Percentiles rank a stretch among this genome's conserved stretches.
phyloP scores from a whole-genome alignment of 208 protist species.

The Acanthamoeba sp. region DNA sequence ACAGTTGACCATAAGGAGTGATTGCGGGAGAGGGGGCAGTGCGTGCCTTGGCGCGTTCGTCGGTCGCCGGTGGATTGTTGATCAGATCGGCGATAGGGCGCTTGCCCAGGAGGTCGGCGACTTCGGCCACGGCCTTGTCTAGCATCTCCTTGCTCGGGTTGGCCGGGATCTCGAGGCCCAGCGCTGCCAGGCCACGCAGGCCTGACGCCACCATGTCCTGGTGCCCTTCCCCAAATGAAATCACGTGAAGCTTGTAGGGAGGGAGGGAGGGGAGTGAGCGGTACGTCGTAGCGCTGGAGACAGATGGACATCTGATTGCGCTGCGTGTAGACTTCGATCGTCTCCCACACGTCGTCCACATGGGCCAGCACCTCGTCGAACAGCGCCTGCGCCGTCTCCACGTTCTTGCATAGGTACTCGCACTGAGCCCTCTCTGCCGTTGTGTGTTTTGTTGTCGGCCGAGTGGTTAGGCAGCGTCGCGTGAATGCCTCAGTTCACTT shows the following conservation, averaged over 20 bases:
- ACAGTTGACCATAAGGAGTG: background rate
- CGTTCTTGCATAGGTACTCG: slow-evolving; percentile 65
- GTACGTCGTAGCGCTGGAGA: slow-evolving; percentile 36
- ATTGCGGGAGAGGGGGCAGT: too few relatives aligned
- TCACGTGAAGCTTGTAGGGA: too few relatives aligned
- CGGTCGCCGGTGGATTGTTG: background rate
- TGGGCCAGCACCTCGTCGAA: slow-evolving; percentile 1
- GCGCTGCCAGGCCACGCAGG: background rate
- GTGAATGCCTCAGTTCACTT: too few relatives aligned
- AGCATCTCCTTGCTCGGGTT: slow-evolving; percentile 5
- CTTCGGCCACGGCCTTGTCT: background rate
- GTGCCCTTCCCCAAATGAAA: background rate
- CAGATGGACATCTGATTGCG: slow-evolving; percentile 1
- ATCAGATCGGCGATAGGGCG: background rate
- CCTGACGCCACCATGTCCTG: slow-evolving; percentile 43
- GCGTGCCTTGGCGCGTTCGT: background rate
- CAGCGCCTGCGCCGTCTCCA: slow-evolving; percentile 33
- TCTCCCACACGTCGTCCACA: background rate
- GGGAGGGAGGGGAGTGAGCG: too few relatives aligned
- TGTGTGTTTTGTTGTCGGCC: background rate
- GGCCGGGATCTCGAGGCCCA: background rate
- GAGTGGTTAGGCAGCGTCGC: too few relatives aligned
- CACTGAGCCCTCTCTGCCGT: slow-evolving; percentile 60
- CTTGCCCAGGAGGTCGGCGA: background rate
- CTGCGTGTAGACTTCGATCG: slow-evolving; percentile 32